phyloP scores from a whole-genome alignment of 1,139 yeast genomes.

The Eremothecium cymbalariae region DNA sequence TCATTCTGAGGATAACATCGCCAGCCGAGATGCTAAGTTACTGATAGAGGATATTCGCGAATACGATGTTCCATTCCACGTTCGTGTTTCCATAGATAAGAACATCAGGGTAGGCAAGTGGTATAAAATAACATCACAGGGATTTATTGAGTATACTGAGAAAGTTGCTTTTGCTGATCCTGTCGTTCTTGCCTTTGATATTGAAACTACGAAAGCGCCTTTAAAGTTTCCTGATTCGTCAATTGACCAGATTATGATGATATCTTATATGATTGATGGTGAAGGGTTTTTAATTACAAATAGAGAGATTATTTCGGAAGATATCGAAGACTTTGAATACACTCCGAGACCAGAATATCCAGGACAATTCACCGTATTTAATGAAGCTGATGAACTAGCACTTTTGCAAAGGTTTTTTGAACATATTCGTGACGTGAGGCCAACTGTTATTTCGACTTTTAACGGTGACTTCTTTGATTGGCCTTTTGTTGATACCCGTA shows the following conservation, averaged over 20 bases:
- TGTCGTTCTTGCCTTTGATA: constrained; percentile 92
- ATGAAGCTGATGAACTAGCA: constrained; percentile 78
- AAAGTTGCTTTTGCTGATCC: constrained; percentile 96
- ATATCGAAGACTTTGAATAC: constrained; percentile 93
- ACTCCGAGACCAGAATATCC: constrained; percentile 96
- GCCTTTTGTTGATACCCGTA: constrained; percentile 94
- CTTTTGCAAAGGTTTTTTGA: constrained; percentile 73
- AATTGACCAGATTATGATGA: constrained; percentile 97
- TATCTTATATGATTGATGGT: constrained; percentile 98
- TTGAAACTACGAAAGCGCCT: constrained; percentile 96
- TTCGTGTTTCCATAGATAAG: constrained; percentile 84
- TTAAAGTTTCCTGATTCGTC: constrained; percentile 90
- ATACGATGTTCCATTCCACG: constrained; percentile 95
- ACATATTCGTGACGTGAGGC: constrained; percentile 78
- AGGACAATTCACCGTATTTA: constrained; percentile 82
- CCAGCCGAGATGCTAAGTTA: constrained; percentile 48
- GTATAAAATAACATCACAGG: constrained; percentile 74
- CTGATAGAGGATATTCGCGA: constrained; percentile 76
- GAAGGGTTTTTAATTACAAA: constrained; percentile 92
- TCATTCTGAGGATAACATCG: constrained; percentile 21
- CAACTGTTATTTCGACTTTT: constrained; percentile 93
- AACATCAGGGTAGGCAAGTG: constrained; percentile 89
- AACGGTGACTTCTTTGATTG: constrained; percentile 99
- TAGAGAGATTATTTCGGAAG: constrained; percentile 87
- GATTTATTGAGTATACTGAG: constrained; percentile 49